Conservation (phyloP, 768 basidiomycete genomes). For the Kwoniella dendrophila region DNA sequence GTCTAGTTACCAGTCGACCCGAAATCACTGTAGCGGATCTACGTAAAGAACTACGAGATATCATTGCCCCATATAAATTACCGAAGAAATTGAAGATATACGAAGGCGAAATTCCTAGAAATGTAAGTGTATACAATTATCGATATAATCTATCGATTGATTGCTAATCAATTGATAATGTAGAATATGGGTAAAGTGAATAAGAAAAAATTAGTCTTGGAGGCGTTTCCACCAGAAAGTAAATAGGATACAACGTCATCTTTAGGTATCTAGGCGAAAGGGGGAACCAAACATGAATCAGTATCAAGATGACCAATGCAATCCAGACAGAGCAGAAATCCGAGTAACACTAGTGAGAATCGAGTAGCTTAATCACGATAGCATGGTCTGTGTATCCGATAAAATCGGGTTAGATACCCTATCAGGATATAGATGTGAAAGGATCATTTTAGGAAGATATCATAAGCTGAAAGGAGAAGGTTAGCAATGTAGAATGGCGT, state of each 20-base stretch:
- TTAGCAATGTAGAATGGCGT: no score
- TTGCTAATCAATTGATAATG: background rate
- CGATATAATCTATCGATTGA: background rate
- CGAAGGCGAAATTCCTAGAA: constrained; percentile 32
- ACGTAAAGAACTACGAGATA: constrained; percentile 23
- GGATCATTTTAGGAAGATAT: no score
- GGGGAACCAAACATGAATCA: no score
- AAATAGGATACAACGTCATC: background rate
- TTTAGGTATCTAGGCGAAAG: no score
- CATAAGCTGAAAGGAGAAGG: no score
- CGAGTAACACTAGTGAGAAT: no score
- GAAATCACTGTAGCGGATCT: constrained; percentile 19
- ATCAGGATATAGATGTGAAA: no score
- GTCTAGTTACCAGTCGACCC: constrained; percentile 23
- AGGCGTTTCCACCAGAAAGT: constrained; percentile 18
- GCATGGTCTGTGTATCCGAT: no score
- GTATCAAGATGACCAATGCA: no score
- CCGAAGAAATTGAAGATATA: constrained; percentile 31
- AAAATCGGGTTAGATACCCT: no score
- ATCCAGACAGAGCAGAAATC: no score
- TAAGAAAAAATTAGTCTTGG: constrained; percentile 27
- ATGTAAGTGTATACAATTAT: constrained; percentile 19
- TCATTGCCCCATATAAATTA: constrained; percentile 32
- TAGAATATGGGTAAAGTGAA: constrained; percentile 35
- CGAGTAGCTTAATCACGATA: no score